Evolutionary conservation across 1,139 yeast genomes (phyloP), one percentile per base, ranked within the genome.

Genomic region (Geotrichum reessii): DNA sequence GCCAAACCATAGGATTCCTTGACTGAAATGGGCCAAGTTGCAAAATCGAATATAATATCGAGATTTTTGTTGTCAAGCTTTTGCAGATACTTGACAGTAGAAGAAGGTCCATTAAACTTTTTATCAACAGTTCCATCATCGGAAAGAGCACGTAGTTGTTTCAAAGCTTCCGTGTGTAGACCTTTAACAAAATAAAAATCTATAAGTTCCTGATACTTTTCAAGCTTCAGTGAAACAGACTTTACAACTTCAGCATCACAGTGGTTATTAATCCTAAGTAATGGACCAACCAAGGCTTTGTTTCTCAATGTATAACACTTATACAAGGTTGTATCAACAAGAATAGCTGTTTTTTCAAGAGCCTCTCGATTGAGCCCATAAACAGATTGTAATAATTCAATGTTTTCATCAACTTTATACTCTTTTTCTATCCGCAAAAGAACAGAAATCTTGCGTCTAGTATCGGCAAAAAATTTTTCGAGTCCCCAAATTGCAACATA

Each of bases 241-340:
- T 82, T 81, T 1, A 90, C 96, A 2, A 82, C 78, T 0, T 74
- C 74, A 1, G 86, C 79, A 66, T 86, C 86, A 74, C 97, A 90
- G 62, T 78, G 77, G 68, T 92, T 93, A 48, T 82, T 81, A 1
- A 91, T 78, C 56, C 98, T 76, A 7, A 93, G 78, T 40, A 93
- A 79, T 0, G 98, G 95, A 0, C 95, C 96, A 19, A 93, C 79
- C 68, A 93, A 77, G 65, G 86, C 81, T 0, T 91, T 89, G 59
- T 83, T 82, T 46, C 82, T 81, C 28, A 83, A 71, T 63, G 84
- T 77, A 68, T 93, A 93, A 62, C 95, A 83, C 57, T 83, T 77
- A 66, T 93, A 89, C 33, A 93, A 76, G 0, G 91, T 79, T 0
- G 97, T 88, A 67, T 93, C 99, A 4, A 93, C 81, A 1, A 84